A percentile compares a stretch with the other conserved stretches of the same genome.
These are phyloP conservation scores for Hemileccinum rubropunctum DNA, from an alignment of 768 basidiomycete genomes.

Conservation along the genomic window DNA sequence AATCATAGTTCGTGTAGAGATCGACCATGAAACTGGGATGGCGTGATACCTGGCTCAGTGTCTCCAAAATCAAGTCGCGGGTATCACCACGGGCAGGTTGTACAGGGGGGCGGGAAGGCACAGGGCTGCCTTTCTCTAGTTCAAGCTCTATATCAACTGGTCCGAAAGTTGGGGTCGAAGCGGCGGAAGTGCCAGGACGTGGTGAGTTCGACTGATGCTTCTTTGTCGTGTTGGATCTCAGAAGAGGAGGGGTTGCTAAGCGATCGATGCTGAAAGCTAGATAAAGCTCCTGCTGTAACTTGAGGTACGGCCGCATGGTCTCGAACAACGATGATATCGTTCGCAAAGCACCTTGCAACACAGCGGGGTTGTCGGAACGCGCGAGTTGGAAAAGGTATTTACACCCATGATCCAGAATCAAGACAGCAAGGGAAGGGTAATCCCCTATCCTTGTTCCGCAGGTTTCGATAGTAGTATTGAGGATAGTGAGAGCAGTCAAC, in stretches of 20 bases:
- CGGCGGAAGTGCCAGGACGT: conserved; percentile 48
- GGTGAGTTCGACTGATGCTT: conserved; percentile 43
- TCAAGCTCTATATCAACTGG: conserved; percentile 40
- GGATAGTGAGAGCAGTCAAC: conserved; percentile 79
- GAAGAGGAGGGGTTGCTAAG: conserved; percentile 56
- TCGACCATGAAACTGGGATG: conserved; percentile 94
- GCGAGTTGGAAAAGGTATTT: conserved; percentile 97
- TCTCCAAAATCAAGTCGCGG: conserved; percentile 87
- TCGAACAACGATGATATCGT: conserved; percentile 87
- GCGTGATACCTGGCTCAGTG: conserved; percentile 74
- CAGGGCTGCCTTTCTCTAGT: conserved; percentile 45
- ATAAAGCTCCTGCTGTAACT: conserved; percentile 94
- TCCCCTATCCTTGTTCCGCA: conserved; percentile 72
- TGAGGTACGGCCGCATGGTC: conserved; percentile 81
- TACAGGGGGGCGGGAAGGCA: conserved; percentile 57
- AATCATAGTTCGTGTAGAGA: conserved; percentile 94
- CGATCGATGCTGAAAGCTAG: conserved; percentile 92
- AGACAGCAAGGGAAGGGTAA: conserved; percentile 72
- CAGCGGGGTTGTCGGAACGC: conserved; percentile 78
- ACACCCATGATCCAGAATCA: conserved; percentile 88
- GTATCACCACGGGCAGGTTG: conserved; percentile 84
- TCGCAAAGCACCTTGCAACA: conserved; percentile 79
- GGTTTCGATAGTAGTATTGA: conserved; percentile 86
- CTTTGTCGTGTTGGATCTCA: conserved; percentile 30
- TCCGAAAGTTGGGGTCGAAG: conserved; percentile 42